Evolutionary conservation across 345 rosid species (phyloP), one percentile per base, ranked within the genome.

Genomic region (Abelmoschus esculentus): DNA sequence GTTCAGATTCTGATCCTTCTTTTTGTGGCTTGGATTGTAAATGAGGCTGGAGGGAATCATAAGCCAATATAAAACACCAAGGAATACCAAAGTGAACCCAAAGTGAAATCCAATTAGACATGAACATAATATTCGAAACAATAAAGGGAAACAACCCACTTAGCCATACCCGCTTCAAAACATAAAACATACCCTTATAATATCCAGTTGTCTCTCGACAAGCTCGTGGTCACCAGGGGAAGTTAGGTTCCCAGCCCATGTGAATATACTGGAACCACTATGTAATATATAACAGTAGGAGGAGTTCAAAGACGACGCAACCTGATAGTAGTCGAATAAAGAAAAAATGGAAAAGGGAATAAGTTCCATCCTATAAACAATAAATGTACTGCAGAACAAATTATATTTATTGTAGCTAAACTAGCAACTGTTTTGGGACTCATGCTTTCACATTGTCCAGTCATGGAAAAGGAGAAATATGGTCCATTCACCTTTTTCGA

Each of bases 241-340:
- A 72, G 96, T 83, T 56, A 90, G 86, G 78, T 85, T 92, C 62
- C 99, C 99, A 76, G 87, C 79, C 99, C 99, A 92, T 15, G 97
- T 87, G 79, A 86, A 89, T 72, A 92, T 88, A 65, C 87, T 70
- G 71, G 98, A 82, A 66, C 78, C 90, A 66, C 82, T 80, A 57
- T 96, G 99, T 75, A 96, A 77, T 80, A 92, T 96, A 81, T 86
- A 96, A 78, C 98, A 90, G 82, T 96, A 84, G 3, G 97, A 87
- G 49, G 99, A 92, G 79, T 92, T 92, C 78, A 96, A 77, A 59
- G 97, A 90, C 40, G 97, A 82, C 52, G 97, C 86, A 49, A 81
- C 92, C 99, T 92, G 87, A 76, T 62, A 29, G n/a, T 65, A 72
- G 40, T 75, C 77, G 71, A 59, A 70, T 29, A 57, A 58, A 38